phyloP scores from a whole-genome alignment of 1,284 basidiomycete species.

The Ceratobasidium sp. region DNA sequence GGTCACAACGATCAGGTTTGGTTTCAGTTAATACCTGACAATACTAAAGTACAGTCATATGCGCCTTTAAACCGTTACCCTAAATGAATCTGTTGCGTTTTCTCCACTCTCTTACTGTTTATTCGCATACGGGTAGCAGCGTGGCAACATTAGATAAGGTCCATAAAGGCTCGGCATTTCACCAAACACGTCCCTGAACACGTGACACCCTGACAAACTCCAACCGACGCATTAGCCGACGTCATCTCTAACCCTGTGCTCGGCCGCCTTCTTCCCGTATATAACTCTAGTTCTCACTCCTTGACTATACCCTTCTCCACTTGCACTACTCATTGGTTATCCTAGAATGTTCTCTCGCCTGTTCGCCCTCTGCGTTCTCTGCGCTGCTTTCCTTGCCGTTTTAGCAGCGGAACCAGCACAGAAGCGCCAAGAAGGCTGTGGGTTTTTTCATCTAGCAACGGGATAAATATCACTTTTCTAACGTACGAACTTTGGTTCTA shows the following conservation, averaged over 20 bases:
- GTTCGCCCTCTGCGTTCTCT: conserved; percentile 7
- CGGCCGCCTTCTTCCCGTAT: background rate
- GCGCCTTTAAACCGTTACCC: no score
- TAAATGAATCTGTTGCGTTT: no score
- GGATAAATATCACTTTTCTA: conserved; percentile 4
- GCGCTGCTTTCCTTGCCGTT: conserved; percentile 22
- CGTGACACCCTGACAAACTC: no score
- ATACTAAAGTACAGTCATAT: no score
- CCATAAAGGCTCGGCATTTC: no score
- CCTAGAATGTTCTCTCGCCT: conserved; percentile 13
- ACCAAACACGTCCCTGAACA: no score
- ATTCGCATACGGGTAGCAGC: no score
- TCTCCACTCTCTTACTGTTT: no score
- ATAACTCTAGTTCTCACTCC: conserved; percentile 4
- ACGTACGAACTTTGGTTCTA: background rate
- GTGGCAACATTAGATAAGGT: no score
- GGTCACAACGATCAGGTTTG: no score
- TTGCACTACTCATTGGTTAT: background rate
- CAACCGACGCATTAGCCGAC: background rate
- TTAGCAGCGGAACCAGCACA: conserved; percentile 15
- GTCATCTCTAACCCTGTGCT: conserved; percentile 1
- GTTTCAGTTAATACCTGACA: no score
- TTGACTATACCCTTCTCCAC: background rate
- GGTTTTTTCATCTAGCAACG: background rate
- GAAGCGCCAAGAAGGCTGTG: conserved; percentile 20